phyloP scores from a whole-genome alignment of 1,284 basidiomycete genomes.

The Wallemia hederae region DNA sequence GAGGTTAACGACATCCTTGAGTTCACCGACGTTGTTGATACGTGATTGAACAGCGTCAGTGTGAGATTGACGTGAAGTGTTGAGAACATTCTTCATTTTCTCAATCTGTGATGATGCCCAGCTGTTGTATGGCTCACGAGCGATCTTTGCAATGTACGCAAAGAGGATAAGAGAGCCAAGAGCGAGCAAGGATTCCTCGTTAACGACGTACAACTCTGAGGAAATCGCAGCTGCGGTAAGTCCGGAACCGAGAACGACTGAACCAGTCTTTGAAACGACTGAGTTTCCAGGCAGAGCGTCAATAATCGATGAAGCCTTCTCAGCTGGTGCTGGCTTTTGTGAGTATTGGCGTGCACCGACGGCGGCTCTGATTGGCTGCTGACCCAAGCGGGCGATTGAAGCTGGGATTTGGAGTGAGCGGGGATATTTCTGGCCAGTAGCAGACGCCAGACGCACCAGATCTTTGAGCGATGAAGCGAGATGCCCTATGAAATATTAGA shows the following conservation, averaged over 20 bases:
- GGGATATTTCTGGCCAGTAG: no score
- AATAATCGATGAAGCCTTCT: slow-evolving; percentile 71
- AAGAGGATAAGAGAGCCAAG: slow-evolving; percentile 66
- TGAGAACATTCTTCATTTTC: slow-evolving; percentile 52
- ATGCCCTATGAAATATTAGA: not conserved
- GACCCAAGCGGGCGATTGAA: not conserved
- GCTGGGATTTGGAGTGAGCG: not conserved
- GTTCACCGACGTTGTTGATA: slow-evolving; percentile 62
- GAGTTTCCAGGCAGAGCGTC: slow-evolving; percentile 74
- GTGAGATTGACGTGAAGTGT: slow-evolving; percentile 60
- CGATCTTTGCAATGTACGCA: slow-evolving; percentile 45
- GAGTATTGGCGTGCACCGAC: not conserved
- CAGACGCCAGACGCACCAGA: not conserved
- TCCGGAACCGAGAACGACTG: slow-evolving; percentile 69
- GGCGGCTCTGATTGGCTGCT: not conserved
- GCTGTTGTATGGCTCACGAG: slow-evolving; percentile 60
- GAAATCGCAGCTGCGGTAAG: slow-evolving; percentile 77
- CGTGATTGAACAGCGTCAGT: slow-evolving; percentile 77
- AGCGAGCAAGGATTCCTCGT: slow-evolving; percentile 68
- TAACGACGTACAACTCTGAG: slow-evolving; percentile 88
- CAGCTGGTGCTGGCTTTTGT: slow-evolving; percentile 31
- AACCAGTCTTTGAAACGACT: slow-evolving; percentile 78
- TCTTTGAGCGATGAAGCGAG: not conserved
- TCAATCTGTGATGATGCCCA: slow-evolving; percentile 70
- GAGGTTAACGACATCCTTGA: slow-evolving; percentile 76